Conservation (phyloP, 2,329 filamentous ascomycete species). For the Chaetomiaceae sp. region DNA sequence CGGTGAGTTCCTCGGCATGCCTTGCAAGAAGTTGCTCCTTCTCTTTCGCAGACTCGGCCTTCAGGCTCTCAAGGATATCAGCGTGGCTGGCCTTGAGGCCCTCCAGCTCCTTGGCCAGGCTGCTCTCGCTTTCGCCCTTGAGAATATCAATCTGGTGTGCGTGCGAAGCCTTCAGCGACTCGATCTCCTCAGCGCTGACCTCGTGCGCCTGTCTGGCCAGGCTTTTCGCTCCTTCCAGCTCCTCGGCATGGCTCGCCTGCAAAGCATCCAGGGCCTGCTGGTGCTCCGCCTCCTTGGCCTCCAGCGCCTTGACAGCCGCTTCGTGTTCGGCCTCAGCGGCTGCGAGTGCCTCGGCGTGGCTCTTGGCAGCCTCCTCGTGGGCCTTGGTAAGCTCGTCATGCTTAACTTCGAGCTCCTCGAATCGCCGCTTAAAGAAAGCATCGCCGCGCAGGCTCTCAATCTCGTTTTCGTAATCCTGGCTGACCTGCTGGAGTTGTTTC, state of each 20-base stretch:
- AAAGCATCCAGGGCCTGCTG: slow-evolving; percentile 52
- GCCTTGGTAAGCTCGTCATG: slow-evolving; percentile 44
- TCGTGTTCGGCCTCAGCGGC: slow-evolving; percentile 41
- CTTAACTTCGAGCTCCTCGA: slow-evolving; percentile 54
- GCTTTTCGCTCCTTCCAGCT: slow-evolving; percentile 53
- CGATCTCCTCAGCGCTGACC: slow-evolving; percentile 45
- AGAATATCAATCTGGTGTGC: slow-evolving; percentile 38
- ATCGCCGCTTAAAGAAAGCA: slow-evolving; percentile 60
- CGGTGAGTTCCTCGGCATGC: slow-evolving; percentile 28
- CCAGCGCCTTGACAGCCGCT: slow-evolving; percentile 42
- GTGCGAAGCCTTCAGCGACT: slow-evolving; percentile 51
- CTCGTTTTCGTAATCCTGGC: slow-evolving; percentile 59
- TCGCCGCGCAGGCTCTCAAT: slow-evolving; percentile 60
- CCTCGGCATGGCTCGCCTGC: slow-evolving; percentile 53
- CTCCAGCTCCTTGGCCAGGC: slow-evolving; percentile 33
- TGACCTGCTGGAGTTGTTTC: slow-evolving; percentile 53
- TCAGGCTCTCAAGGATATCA: slow-evolving; percentile 39
- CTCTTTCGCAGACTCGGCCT: slow-evolving; percentile 37
- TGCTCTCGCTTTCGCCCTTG: slow-evolving; percentile 29
- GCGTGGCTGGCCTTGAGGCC: slow-evolving; percentile 42
- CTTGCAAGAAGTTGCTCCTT: slow-evolving; percentile 35
- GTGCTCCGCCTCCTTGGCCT: slow-evolving; percentile 49
- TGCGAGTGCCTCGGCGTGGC: slow-evolving; percentile 40
- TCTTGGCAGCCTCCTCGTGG: slow-evolving; percentile 34
- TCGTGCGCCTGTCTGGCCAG: slow-evolving; percentile 46